A percentile compares a stretch with the other conserved stretches of the same genome.
These are phyloP conservation scores for Eimeria nieschulzi DNA, from an alignment of 169 alveolate genomes.

Conservation along the genomic window DNA sequence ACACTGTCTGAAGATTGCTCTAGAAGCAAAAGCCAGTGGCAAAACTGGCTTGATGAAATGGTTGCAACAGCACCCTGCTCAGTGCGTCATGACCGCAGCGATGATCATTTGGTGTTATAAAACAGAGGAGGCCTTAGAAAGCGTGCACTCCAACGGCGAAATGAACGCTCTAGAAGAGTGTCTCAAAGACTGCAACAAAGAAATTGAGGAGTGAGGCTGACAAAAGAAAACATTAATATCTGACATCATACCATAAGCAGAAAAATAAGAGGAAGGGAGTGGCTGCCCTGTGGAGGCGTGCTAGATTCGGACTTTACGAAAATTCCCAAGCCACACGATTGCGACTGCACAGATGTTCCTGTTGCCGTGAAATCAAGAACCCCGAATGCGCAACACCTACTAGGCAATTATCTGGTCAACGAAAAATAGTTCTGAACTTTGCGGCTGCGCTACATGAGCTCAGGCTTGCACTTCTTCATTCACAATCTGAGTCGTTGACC, in stretches of 20 bases:
- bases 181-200: constrained; percentile 26
- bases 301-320: not conserved
- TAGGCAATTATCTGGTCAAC: no score
- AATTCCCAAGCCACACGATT: not conserved
- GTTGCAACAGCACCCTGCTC: constrained; percentile 58
- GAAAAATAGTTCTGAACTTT: no score
- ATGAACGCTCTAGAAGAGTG: not conserved
- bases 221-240: not conserved
- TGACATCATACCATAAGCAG: not conserved
- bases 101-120: constrained; percentile 40
- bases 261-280: not conserved
- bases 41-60: not conserved
- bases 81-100: constrained; percentile 58
- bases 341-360: not conserved
- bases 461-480: constrained; percentile 91
- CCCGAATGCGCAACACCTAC: no score
- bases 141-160: not conserved
- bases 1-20: constrained; percentile 22
- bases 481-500: constrained; percentile 84
- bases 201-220: constrained; percentile 37
- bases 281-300: not conserved
- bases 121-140: constrained; percentile 46
- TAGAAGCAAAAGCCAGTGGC: constrained; percentile 20
- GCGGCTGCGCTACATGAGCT: constrained; percentile 86
- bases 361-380: no score